Evolutionary conservation across 179 eudicot species (phyloP), one percentile per base, ranked within the genome.

Genomic region (Nepenthes alata): DNA sequence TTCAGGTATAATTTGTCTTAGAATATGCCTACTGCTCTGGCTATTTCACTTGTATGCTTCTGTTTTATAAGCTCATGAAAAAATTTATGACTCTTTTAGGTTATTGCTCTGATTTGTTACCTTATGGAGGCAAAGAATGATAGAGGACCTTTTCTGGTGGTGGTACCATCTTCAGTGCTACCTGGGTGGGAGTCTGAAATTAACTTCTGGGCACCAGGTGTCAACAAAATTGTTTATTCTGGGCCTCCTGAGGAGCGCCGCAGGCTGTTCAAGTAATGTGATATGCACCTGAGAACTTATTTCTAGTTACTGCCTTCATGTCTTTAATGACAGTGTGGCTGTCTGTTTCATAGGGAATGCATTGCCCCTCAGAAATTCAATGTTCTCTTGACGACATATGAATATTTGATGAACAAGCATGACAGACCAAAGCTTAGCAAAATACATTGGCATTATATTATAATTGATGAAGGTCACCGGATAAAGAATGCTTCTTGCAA

Each of bases 401-500:
- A 94, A 74, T 94, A 94, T 82, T 74, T 94, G 66, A 94, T 94
- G 99, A 94, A 90, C 81, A 94, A 94, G 81, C 95, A 94, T 81
- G 99, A 94, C 67, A 86, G 99, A 51, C 95, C 97, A 56, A 94
- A 94, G 72, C 80, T 94, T 61, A 87, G 95, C 79, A 94, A 94
- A 72, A 56, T 94, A 62, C 77, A 77, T n/a, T 94, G 99, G 99
- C 99, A 82, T 73, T 90, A 94, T 62, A 73, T 94, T 69, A 94
- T 94, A 59, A 94, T 94, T 69, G 98, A 93, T 72, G 98, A 93
- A 81, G 98, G 98, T 36, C 98, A 93, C 75, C 90, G 98, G 13
- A 93, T 93, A 57, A 93, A 93, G 81, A 93, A 93, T 81, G 98
- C 98, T 64, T 93, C 98, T 37, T 93, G 98, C 87, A 93, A 93